A percentile compares a stretch with the other conserved stretches of the same genome.
phyloP scores from a whole-genome alignment of 169 alveolate species.

The Eimeria mitis region DNA sequence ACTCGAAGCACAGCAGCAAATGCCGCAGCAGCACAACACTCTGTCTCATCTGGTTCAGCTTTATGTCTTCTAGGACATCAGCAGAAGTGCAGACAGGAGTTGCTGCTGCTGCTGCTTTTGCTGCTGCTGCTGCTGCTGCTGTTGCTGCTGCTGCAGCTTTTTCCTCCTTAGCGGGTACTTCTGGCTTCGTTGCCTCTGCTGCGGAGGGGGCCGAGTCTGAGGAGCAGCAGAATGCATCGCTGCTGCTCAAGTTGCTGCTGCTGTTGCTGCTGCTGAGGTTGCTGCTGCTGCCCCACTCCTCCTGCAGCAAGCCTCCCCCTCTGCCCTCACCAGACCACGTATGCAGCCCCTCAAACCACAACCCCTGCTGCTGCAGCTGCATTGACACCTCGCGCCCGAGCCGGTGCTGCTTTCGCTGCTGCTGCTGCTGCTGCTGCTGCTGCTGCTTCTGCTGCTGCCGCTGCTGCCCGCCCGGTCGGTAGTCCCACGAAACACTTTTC shows the following conservation, averaged over 20 bases:
- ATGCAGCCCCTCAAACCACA: conserved; percentile 71
- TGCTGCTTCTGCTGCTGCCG: conserved; percentile 50
- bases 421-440: conserved; percentile 63
- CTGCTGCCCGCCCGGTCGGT: conserved; percentile 8
- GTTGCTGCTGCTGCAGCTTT: conserved; percentile 35
- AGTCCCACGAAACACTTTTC: conserved; percentile 16
- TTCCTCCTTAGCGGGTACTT: background rate
- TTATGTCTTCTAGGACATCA: conserved; percentile 30
- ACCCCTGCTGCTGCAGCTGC: conserved; percentile 73
- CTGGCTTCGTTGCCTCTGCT: conserved; percentile 9
- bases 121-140: conserved; percentile 68
- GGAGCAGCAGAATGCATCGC: conserved; percentile 15
- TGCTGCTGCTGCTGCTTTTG: conserved; percentile 60
- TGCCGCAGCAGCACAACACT: conserved; percentile 59
- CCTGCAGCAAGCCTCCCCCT: conserved; percentile 20
- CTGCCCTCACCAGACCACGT: conserved; percentile 56
- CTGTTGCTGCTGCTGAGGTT: background rate
- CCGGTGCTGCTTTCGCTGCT: conserved; percentile 34
- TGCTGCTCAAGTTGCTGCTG: conserved; percentile 19
- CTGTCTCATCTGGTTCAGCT: conserved; percentile 18
- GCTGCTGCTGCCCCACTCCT: conserved; percentile 55
- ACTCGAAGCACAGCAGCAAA: conserved; percentile 56
- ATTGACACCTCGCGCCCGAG: conserved; percentile 4
- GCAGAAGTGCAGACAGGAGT: conserved; percentile 9
- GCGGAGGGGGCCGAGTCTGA: conserved; percentile 17